Percentiles rank a stretch among this genome's conserved stretches.
Conservation (phyloP, 495 filamentous ascomycete genomes). For the Aspergillus affinis region DNA sequence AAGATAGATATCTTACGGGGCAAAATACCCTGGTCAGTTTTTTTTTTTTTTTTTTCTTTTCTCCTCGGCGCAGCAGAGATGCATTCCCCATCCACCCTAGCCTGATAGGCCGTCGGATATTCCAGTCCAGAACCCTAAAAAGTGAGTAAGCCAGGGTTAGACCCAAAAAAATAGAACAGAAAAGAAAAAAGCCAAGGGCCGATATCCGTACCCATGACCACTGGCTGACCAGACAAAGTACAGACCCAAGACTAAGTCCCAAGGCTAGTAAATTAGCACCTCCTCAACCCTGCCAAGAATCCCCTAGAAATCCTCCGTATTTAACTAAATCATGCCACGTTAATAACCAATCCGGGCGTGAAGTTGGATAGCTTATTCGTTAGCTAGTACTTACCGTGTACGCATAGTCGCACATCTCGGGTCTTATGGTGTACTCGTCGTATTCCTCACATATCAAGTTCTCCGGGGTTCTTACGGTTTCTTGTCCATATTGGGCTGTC, state of each 20-base stretch:
- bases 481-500: background rate
- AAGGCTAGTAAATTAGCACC: no score
- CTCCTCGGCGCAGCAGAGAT: background rate
- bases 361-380: background rate
- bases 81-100: background rate
- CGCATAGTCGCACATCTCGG: no score
- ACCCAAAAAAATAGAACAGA: background rate
- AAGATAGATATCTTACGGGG: background rate
- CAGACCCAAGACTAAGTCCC: no score
- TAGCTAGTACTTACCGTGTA: background rate
- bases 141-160: background rate
- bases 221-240: no score
- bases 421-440: background rate
- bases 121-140: background rate
- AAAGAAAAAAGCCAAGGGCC: background rate
- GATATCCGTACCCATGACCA: background rate
- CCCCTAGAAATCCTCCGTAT: background rate
- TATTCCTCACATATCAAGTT: background rate
- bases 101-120: background rate
- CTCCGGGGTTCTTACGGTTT: no score
- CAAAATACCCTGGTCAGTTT: background rate
- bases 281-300: background rate
- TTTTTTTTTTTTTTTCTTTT: background rate
- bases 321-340: background rate
- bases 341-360: background rate